A percentile compares a stretch with the other conserved stretches of the same genome.
Conservation (phyloP, 805 yeast genomes). For the Nakazawaea sp. region DNA sequence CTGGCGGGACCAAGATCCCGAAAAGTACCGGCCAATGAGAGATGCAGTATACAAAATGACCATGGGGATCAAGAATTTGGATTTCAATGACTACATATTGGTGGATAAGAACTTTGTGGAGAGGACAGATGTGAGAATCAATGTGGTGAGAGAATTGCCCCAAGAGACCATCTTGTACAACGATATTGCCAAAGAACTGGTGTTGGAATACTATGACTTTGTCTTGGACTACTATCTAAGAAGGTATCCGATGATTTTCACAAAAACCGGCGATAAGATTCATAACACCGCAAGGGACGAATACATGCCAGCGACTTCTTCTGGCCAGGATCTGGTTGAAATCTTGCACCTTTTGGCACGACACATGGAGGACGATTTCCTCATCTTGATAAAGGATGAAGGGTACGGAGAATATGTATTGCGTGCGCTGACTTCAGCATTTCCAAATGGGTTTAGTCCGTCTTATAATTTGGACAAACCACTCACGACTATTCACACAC, state of each 20-base stretch:
- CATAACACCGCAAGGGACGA: slow-evolving; percentile 35
- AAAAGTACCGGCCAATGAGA: slow-evolving; percentile 39
- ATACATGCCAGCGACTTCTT: slow-evolving; percentile 25
- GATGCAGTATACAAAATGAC: slow-evolving; percentile 47
- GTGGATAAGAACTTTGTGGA: slow-evolving; percentile 54
- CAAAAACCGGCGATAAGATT: slow-evolving; percentile 16
- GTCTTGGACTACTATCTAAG: slow-evolving; percentile 32
- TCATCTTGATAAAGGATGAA: slow-evolving; percentile 38
- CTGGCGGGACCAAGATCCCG: slow-evolving; percentile 38
- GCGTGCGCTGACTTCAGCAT: slow-evolving; percentile 50
- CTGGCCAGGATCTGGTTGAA: slow-evolving; percentile 11
- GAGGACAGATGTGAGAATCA: slow-evolving; percentile 32
- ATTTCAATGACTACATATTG: slow-evolving; percentile 49
- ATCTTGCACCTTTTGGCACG: slow-evolving; percentile 14
- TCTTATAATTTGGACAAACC: slow-evolving; percentile 42
- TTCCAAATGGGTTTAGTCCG: slow-evolving; percentile 74
- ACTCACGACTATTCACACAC: slow-evolving; percentile 55
- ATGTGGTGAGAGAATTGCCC: slow-evolving; percentile 23
- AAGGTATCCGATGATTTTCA: slow-evolving; percentile 51
- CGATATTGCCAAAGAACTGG: slow-evolving; percentile 25
- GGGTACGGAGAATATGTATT: slow-evolving; percentile 44
- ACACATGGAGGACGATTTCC: slow-evolving; percentile 57
- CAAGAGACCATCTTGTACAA: slow-evolving; percentile 28
- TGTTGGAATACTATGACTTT: slow-evolving; percentile 44
- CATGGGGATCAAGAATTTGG: slow-evolving; percentile 49